Base-by-base conservation (phyloP, 2,329 filamentous ascomycete species). In the Ceratocystis harringtonii region DNA sequence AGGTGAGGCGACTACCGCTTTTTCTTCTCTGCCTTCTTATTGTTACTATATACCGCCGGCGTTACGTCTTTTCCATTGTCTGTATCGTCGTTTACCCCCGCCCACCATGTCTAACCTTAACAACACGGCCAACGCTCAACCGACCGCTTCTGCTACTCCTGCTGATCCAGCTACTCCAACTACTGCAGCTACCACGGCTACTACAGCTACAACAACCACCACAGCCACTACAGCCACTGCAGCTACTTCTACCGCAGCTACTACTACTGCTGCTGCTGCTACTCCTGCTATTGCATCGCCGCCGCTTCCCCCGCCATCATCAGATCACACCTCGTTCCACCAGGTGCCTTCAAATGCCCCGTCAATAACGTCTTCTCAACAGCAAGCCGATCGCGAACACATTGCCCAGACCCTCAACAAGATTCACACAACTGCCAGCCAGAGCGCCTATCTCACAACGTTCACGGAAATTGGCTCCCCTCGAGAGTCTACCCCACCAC, bases 381-480 rank as follows among this genome's bases (percentile, higher is more conserved):
- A 61, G 25, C 66, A 62, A 50, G 58, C 63, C 30, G 88, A 92
- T 73, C 88, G 84, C 72, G 88, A 90, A 68, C 86, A 89, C 66
- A 80, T 92, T 45, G 84, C 88, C 43, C 84, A 90, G 68, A 83
- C 87, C 19, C 84, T 96, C 68, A 88, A 95, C 75, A 86, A 89
- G 71, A 96, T 96, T 70, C 92, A 96, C 75, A 90, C 80, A 62
- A 86, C 89, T 5, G 91, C 92, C n/a, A 95, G 89, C 72, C 88
- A 89, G 73, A 89, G 89, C 43, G 88, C 88, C 68, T 84, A 85
- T 43, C 80, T 97, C 61, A 97, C 92, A 1, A 95, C 91, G 7
- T 97, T 97, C 76, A 95, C 95, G 75, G 92, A 96, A 72, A 92
- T 95, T 71, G 89, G 88, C 0, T 81, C 87, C 0, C 85, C 87